These are phyloP conservation scores for Neofusicoccum sp. DNA, from an alignment of 2,329 filamentous ascomycete genomes.

Conservation along the genomic window DNA sequence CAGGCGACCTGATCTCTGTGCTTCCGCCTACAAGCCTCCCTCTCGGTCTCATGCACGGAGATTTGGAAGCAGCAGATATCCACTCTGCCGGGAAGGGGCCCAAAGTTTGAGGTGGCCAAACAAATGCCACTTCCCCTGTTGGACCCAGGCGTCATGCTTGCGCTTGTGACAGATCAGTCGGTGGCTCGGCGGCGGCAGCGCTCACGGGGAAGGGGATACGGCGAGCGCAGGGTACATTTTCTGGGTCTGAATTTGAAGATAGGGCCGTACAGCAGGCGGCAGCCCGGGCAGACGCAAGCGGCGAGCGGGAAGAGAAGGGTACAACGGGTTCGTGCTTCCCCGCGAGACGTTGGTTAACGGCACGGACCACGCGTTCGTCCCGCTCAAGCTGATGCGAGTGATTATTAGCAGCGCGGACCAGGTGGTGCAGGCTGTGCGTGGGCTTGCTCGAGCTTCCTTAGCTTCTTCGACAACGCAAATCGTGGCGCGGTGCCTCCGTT, in stretches of 20 bases:
- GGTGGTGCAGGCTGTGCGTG: constrained; percentile 7
- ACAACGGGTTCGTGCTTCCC: constrained; percentile 15
- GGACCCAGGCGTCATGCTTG: background rate
- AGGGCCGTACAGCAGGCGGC: constrained; percentile 1
- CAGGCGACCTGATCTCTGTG: constrained; percentile 7
- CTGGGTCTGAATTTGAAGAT: constrained; percentile 1
- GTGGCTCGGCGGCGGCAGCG: background rate
- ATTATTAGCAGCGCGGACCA: constrained; percentile 1
- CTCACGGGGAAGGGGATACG: background rate
- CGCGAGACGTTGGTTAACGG: background rate
- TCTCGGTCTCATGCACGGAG: background rate
- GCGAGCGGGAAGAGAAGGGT: constrained; percentile 3
- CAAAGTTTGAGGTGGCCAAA: background rate
- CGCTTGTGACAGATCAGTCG: background rate
- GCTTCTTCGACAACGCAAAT: background rate
- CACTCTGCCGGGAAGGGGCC: background rate
- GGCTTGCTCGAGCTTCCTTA: constrained; percentile 8
- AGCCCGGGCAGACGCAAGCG: background rate
- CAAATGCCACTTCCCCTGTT: background rate
- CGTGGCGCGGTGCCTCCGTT: constrained; percentile 3
- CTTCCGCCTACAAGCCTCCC: background rate
- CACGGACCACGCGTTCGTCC: constrained; percentile 17
- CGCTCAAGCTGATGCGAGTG: background rate
- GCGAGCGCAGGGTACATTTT: background rate
- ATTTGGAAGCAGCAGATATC: constrained; percentile 8